Conservation (phyloP, 495 filamentous ascomycete genomes). For the Sphaerosporella brunnea region DNA sequence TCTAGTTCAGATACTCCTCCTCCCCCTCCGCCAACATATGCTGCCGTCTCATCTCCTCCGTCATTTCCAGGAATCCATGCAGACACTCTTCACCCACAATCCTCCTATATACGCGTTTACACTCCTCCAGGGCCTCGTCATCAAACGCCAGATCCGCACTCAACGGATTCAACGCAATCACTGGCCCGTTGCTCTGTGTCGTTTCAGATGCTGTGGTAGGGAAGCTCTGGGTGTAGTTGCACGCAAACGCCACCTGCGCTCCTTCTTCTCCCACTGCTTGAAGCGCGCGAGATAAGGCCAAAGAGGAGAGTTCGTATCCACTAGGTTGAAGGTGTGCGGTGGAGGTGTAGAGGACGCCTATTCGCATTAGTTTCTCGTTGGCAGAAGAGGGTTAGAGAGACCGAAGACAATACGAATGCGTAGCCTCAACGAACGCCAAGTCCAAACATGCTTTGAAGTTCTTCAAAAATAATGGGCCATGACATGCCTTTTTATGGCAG, state of each 20-base stretch:
- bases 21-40: background rate
- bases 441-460: too few relatives aligned
- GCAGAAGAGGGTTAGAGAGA: too few relatives aligned
- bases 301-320: background rate
- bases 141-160: constrained; percentile 11
- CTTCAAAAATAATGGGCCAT: too few relatives aligned
- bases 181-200: background rate
- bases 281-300: background rate
- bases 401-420: too few relatives aligned
- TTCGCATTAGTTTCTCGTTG: background rate
- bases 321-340: background rate
- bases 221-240: background rate
- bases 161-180: background rate
- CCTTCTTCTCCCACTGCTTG: background rate
- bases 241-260: background rate
- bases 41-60: constrained; percentile 2
- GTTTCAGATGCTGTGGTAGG: background rate
- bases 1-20: too few relatives aligned
- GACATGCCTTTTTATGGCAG: too few relatives aligned
- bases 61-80: constrained; percentile 18
- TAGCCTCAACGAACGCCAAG: too few relatives aligned
- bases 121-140: constrained; percentile 13
- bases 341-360: constrained; percentile 1
- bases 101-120: constrained; percentile 8
- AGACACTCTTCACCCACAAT: constrained; percentile 11